Conservation (phyloP, 2,329 filamentous ascomycete species). For the Pseudonectria foliicola region DNA sequence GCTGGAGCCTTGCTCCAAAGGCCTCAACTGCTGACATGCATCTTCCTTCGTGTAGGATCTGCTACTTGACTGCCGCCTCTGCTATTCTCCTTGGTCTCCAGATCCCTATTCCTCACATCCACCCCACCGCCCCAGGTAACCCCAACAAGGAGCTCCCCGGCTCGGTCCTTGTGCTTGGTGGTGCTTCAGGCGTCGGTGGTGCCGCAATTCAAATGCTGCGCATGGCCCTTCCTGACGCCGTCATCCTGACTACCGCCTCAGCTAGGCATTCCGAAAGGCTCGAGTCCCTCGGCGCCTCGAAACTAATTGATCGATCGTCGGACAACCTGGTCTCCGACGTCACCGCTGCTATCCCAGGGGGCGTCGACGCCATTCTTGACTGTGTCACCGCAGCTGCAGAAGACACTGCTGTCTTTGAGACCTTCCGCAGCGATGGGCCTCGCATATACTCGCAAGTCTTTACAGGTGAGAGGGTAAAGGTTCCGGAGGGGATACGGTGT, state of each 20-base stretch:
- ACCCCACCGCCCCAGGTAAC: constrained; percentile 2
- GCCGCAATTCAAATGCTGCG: constrained; percentile 16
- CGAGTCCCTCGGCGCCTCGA: constrained; percentile 5
- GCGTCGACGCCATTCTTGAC: constrained; percentile 15
- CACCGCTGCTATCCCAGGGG: background rate
- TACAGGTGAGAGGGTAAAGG: constrained; percentile 6
- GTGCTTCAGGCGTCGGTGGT: constrained; percentile 12
- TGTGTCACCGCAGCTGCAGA: constrained; percentile 12
- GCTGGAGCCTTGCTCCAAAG: background rate
- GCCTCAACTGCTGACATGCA: constrained; percentile 2
- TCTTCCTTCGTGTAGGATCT: constrained; percentile 6
- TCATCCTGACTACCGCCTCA: constrained; percentile 10
- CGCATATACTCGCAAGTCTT: constrained; percentile 14
- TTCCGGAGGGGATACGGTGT: constrained; percentile 4
- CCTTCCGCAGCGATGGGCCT: constrained; percentile 3
- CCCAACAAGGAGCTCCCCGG: constrained; percentile 1
- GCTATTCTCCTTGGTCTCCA: constrained; percentile 12
- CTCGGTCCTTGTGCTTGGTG: constrained; percentile 13
- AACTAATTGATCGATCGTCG: constrained; percentile 6
- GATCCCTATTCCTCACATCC: constrained; percentile 12
- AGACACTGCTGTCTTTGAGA: constrained; percentile 5
- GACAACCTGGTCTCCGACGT: constrained; percentile 5
- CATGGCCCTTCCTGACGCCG: constrained; percentile 8
- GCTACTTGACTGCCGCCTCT: constrained; percentile 14
- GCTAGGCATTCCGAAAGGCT: constrained; percentile 7